Percentiles rank a stretch among this genome's conserved stretches.
phyloP scores from a whole-genome alignment of 2,329 filamentous ascomycete genomes.

The Pseudogymnoascus pannorum region DNA sequence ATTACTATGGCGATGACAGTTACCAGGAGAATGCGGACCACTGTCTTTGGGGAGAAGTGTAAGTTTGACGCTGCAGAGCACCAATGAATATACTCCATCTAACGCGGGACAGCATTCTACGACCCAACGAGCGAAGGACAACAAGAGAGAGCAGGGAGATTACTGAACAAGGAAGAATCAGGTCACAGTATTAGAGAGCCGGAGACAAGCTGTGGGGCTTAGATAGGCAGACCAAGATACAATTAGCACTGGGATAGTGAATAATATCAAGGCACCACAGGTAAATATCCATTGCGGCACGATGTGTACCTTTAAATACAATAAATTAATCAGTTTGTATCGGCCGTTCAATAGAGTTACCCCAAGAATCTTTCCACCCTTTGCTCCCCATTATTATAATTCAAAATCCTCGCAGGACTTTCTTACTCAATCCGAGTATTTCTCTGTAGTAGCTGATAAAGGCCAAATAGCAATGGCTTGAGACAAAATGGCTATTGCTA shows the following conservation, averaged over 20 bases:
- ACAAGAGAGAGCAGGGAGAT: conserved; percentile 16
- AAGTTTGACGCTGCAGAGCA: too few relatives aligned
- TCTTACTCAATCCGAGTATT: conserved; percentile 12
- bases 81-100: too few relatives aligned
- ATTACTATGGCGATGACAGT: too few relatives aligned
- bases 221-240: too few relatives aligned
- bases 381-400: not conserved
- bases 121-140: conserved; percentile 22
- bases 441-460: conserved; percentile 14
- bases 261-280: not conserved
- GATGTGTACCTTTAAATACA: not conserved
- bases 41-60: conserved; percentile 25
- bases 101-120: conserved; percentile 17
- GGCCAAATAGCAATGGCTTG: conserved; percentile 11
- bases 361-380: too few relatives aligned
- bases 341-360: not conserved
- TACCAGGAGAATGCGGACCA: conserved; percentile 21
- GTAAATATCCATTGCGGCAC: not conserved
- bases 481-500: not conserved
- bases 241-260: not conserved
- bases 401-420: not conserved
- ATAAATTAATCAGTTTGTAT: not conserved
- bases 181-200: too few relatives aligned
- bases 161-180: not conserved
- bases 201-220: too few relatives aligned